A percentile compares a stretch with the other conserved stretches of the same genome.
Evolutionary conservation across 345 rosid genomes (phyloP).

Genomic region (Populus ilicifolia): DNA sequence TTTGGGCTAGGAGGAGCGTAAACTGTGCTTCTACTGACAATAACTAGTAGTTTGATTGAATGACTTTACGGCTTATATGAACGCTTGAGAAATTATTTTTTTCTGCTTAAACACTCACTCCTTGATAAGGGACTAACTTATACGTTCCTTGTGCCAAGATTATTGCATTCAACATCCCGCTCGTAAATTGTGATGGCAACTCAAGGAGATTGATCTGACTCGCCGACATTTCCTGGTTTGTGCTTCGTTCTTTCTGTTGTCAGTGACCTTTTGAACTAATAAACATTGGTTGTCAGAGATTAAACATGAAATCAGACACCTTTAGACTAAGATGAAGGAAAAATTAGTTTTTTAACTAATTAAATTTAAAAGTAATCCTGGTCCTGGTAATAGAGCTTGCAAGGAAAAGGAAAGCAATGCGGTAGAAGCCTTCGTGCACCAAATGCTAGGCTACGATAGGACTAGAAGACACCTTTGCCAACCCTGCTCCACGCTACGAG

Average conservation of each 20-base stretch:
- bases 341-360: too few species aligned
- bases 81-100: background rate
- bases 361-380: too few species aligned
- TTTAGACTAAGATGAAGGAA: too few species aligned
- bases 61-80: background rate
- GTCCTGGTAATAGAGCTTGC: too few species aligned
- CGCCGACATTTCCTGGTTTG: background rate
- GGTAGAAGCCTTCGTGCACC: too few species aligned
- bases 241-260: background rate
- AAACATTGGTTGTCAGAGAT: too few species aligned
- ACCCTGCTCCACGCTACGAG: too few species aligned
- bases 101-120: background rate
- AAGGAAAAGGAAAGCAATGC: too few species aligned
- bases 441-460: too few species aligned
- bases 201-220: background rate
- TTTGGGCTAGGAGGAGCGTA: background rate
- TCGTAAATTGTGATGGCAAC: background rate
- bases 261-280: too few species aligned
- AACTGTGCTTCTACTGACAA: background rate
- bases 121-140: background rate
- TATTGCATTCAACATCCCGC: background rate
- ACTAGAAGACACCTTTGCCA: too few species aligned
- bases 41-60: background rate
- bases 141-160: background rate
- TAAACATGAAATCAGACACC: too few species aligned